Evolutionary conservation across 345 rosid genomes (phyloP).

Genomic region (Eucalyptus pauciflora): DNA sequence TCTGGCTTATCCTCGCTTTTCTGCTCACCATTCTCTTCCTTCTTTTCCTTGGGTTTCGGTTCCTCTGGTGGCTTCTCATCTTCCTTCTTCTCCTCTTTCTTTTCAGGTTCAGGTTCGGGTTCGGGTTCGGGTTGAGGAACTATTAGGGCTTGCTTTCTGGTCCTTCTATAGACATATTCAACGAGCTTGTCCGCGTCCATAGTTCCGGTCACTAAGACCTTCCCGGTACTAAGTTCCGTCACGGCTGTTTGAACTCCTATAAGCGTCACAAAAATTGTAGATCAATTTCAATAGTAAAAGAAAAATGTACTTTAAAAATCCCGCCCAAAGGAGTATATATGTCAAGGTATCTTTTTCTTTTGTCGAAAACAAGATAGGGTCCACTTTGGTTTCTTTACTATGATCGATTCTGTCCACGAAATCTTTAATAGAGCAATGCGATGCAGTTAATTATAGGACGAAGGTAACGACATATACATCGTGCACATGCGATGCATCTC

Average conservation of each 20-base stretch:
- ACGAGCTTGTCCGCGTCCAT: slow-evolving; percentile 78
- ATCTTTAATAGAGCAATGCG: not conserved
- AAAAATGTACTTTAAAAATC: not conserved
- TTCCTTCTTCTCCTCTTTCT: slow-evolving; percentile 3
- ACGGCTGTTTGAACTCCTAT: slow-evolving; percentile 72
- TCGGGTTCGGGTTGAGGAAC: slow-evolving; percentile 59
- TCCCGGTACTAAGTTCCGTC: slow-evolving; percentile 58
- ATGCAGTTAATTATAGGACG: not conserved
- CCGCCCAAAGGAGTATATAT: not conserved
- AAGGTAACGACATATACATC: not conserved
- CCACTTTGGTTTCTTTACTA: not conserved
- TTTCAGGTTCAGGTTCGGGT: slow-evolving; percentile 6
- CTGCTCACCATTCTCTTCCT: slow-evolving; percentile 16
- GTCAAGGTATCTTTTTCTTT: not conserved
- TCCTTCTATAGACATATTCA: slow-evolving; percentile 69
- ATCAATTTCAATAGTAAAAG: not conserved
- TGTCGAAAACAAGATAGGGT: not conserved
- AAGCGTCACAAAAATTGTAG: not conserved
- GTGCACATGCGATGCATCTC: not conserved
- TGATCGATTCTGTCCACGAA: not conserved
- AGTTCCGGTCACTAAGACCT: slow-evolving; percentile 82
- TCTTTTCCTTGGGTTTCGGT: slow-evolving; percentile 10
- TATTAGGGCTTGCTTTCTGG: slow-evolving; percentile 75
- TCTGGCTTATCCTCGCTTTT: slow-evolving; percentile 6
- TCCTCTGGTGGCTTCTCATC: slow-evolving; percentile 26